Conservation (phyloP, 768 basidiomycete genomes). For the Phlegmacium glaucopus region DNA sequence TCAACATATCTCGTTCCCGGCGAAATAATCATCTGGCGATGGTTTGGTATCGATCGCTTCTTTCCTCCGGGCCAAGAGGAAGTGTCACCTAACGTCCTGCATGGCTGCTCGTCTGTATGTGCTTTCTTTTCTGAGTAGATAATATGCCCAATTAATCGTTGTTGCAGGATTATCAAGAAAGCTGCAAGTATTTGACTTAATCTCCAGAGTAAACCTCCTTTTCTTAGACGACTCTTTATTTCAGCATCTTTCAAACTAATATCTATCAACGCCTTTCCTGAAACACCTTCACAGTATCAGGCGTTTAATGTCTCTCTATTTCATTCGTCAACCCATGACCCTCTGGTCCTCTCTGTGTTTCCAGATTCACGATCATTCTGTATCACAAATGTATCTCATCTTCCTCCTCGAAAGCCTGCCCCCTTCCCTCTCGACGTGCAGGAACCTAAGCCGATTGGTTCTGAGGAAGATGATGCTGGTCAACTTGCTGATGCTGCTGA, state of each 20-base stretch:
- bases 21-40: conserved; percentile 59
- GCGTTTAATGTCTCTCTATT: conserved; percentile 39
- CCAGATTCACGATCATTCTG: conserved; percentile 38
- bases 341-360: conserved; percentile 42
- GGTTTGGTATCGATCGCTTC: conserved; percentile 64
- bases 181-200: conserved; percentile 42
- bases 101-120: conserved; percentile 62
- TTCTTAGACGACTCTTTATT: neutral
- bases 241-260: conserved; percentile 67
- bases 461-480: neutral
- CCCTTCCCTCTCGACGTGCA: conserved; percentile 35
- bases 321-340: conserved; percentile 45
- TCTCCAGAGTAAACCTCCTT: neutral
- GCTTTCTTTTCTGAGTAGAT: neutral
- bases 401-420: conserved; percentile 40
- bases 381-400: conserved; percentile 43
- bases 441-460: conserved; percentile 5
- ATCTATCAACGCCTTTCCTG: conserved; percentile 44
- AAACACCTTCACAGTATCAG: conserved; percentile 28
- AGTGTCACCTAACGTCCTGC: conserved; percentile 33
- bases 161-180: conserved; percentile 70
- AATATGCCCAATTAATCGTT: neutral
- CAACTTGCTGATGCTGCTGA: conserved; percentile 4
- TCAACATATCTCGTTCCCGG: conserved; percentile 40
- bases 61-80: conserved; percentile 45